Base-by-base conservation (phyloP, 169 alveolate species). In the Plasmodium fragile region DNA sequence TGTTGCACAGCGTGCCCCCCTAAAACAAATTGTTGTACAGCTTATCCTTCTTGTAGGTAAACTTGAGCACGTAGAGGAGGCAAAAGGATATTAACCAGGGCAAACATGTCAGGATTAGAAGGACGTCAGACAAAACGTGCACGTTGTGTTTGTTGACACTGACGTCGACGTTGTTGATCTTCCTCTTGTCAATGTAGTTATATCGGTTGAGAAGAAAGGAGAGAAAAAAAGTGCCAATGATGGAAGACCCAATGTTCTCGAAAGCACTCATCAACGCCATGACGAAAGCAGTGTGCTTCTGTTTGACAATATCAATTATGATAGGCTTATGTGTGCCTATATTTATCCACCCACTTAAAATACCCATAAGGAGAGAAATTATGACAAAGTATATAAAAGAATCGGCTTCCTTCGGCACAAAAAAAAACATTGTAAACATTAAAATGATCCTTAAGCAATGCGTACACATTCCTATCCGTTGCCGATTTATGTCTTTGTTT, bases 261-360 rank as follows among this genome's bases (percentile, higher is more conserved):
- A 94, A 94, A 8, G 95, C 92, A 55, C 89, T 87, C 92, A 94
- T 92, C 45, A 94, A 78, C 22, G 96, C 95, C 92, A 94, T 92
- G 22, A 94, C 79, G 69, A 95, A 92, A 49, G 95, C 96, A 39
- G 95, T 91, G 59, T 94, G 96, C 59, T 81, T 92, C 69, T 94
- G 96, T 43, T 81, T 71, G n/a, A 94, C 96, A 65, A 94, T 94
- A 77, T 94, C 95, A 73, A 94, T 92, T 52, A 94, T 49, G 65
- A 94, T 94, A 8, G 96, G 96, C 13, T 95, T 94, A 32, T 93
- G 93, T 1, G 96, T 93, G 25, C 96, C 96, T 22, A 94, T 95
- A 36, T 95, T 95, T 75, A 95, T 93, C 96, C 96, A 94, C 22
- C 96, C 96, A 49, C 95, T 95, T 95, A 94, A 75, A 43, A 94